These are phyloP conservation scores for Aspergillus tanneri DNA, from an alignment of 2,329 filamentous ascomycete genomes.

Conservation along the genomic window DNA sequence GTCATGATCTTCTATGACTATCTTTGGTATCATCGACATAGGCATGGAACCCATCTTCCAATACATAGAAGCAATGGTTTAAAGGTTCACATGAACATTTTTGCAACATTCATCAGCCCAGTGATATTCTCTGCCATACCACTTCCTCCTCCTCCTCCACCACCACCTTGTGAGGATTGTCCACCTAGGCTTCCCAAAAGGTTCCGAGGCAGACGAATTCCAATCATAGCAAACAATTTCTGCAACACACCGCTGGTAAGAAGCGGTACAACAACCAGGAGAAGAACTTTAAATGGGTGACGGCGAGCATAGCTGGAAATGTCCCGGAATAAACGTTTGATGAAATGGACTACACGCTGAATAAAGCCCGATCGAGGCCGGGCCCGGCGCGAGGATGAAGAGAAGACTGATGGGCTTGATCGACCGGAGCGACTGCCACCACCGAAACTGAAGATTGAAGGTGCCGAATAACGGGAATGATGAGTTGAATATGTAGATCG, in stretches of 20 bases:
- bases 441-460: slow-evolving; percentile 49
- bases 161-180: slow-evolving; percentile 25
- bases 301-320: slow-evolving; percentile 77
- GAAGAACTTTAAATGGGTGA: slow-evolving; percentile 83
- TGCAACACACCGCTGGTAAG: slow-evolving; percentile 79
- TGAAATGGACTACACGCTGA: slow-evolving; percentile 67
- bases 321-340: slow-evolving; percentile 76
- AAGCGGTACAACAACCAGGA: slow-evolving; percentile 82
- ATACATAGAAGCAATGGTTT: no score
- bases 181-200: slow-evolving; percentile 47
- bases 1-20: slow-evolving; percentile 16
- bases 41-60: background rate
- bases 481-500: slow-evolving; percentile 40
- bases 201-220: slow-evolving; percentile 68
- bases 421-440: slow-evolving; percentile 33
- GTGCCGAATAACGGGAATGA: slow-evolving; percentile 40
- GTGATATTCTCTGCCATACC: slow-evolving; percentile 35
- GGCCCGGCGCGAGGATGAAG: slow-evolving; percentile 73
- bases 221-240: slow-evolving; percentile 74
- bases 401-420: slow-evolving; percentile 50
- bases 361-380: slow-evolving; percentile 76
- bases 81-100: slow-evolving; percentile 37
- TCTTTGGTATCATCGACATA: background rate
- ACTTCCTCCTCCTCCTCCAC: slow-evolving; percentile 19
- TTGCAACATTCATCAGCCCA: slow-evolving; percentile 36